Conservation (phyloP, 2,329 filamentous ascomycete genomes). For the Aspergillus eucalypticola region DNA sequence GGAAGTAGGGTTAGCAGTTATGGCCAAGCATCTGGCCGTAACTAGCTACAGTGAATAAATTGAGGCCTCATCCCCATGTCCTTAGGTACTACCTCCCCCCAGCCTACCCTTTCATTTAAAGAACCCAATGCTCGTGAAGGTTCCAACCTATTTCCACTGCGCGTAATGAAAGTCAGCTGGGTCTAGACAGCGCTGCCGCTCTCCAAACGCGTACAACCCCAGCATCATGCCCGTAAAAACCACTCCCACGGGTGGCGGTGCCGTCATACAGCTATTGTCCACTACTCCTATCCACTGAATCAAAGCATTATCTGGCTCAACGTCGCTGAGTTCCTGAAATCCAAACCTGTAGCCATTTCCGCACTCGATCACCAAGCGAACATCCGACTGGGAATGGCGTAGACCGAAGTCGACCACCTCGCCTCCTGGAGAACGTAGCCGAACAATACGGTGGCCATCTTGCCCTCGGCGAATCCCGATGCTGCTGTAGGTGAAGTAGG, state of each 20-base stretch:
- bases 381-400: constrained; percentile 12
- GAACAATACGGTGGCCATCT: constrained; percentile 24
- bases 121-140: neutral
- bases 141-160: constrained; percentile 7
- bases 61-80: no score
- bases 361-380: constrained; percentile 34
- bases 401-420: constrained; percentile 18
- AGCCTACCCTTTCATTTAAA: no score
- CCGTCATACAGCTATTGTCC: constrained; percentile 36
- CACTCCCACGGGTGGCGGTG: constrained; percentile 39
- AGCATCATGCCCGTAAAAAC: constrained; percentile 51
- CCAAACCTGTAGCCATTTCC: constrained; percentile 33
- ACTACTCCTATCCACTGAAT: constrained; percentile 32
- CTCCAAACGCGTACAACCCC: constrained; percentile 49
- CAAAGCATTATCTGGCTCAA: neutral
- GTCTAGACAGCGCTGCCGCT: constrained; percentile 40
- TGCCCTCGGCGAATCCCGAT: constrained; percentile 40
- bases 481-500: constrained; percentile 48
- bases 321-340: constrained; percentile 20
- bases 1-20: no score
- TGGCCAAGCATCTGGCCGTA: no score
- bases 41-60: no score
- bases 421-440: constrained; percentile 27
- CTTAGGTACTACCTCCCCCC: no score
- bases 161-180: constrained; percentile 47